Conservation (phyloP, 805 yeast species). For the Brettanomyces custersianus region DNA sequence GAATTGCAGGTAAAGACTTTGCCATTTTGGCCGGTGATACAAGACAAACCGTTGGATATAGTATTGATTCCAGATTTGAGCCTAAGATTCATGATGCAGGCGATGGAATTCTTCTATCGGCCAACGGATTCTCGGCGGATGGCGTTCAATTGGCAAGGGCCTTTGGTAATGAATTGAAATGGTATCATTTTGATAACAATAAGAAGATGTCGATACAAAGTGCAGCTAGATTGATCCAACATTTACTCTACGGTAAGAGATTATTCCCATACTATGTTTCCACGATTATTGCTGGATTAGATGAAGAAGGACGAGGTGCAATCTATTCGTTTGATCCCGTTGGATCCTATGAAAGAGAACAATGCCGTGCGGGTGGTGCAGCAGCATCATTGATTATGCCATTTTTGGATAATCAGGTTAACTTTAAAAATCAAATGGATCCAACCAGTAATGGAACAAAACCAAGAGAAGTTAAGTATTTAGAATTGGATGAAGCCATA, state of each 20-base stretch:
- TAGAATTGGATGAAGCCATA: slow-evolving; percentile 77
- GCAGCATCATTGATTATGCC: slow-evolving; percentile 97
- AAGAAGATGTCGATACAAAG: slow-evolving; percentile 58
- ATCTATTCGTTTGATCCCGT: slow-evolving; percentile 96
- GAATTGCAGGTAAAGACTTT: slow-evolving; percentile 96
- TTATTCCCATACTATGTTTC: slow-evolving; percentile 96
- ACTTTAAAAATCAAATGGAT: slow-evolving; percentile 84
- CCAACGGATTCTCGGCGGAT: slow-evolving; percentile 96
- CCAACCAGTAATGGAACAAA: slow-evolving; percentile 67
- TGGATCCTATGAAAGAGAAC: slow-evolving; percentile 95
- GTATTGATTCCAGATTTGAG: slow-evolving; percentile 86
- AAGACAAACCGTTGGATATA: slow-evolving; percentile 91
- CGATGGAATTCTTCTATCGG: slow-evolving; percentile 77
- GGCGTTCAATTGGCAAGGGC: slow-evolving; percentile 76
- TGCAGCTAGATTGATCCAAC: slow-evolving; percentile 89
- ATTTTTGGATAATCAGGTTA: slow-evolving; percentile 93
- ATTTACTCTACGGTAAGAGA: slow-evolving; percentile 82
- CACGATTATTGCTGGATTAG: slow-evolving; percentile 90
- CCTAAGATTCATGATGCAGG: slow-evolving; percentile 87
- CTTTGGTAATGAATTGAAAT: slow-evolving; percentile 61
- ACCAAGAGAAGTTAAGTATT: slow-evolving; percentile 51
- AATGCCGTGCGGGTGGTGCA: slow-evolving; percentile 96
- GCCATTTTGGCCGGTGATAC: slow-evolving; percentile 98
- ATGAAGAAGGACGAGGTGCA: slow-evolving; percentile 86
- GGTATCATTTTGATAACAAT: slow-evolving; percentile 90